A percentile compares a stretch with the other conserved stretches of the same genome.
phyloP scores from a whole-genome alignment of 2,329 filamentous ascomycete species.

The Fusarium sublunatum region DNA sequence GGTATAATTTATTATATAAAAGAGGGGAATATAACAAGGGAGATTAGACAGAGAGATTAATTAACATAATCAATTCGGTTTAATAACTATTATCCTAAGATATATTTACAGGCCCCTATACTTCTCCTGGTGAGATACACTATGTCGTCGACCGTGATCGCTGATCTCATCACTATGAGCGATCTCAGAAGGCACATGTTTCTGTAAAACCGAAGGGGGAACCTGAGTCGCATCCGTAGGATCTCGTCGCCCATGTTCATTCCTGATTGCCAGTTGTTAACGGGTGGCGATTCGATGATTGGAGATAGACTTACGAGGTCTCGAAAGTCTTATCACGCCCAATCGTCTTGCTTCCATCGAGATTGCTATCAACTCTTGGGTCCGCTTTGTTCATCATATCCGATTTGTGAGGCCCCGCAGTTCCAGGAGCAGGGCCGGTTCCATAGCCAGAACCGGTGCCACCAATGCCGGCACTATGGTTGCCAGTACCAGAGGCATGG shows the following conservation, averaged over 20 bases:
- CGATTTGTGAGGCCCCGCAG: conserved; percentile 60
- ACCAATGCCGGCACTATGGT: too few relatives aligned
- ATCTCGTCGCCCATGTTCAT: conserved; percentile 54
- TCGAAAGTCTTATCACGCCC: conserved; percentile 64
- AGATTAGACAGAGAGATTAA: too few relatives aligned
- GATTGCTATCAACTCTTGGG: conserved; percentile 65
- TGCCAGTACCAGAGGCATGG: conserved; percentile 20
- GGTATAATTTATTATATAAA: too few relatives aligned
- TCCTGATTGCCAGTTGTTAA: too few relatives aligned
- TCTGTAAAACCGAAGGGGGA: conserved; percentile 63
- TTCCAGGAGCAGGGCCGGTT: conserved; percentile 47
- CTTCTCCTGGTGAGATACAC: conserved; percentile 60
- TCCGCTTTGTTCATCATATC: conserved; percentile 63
- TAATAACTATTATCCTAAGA: too few relatives aligned
- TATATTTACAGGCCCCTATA: conserved; percentile 61
- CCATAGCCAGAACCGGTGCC: conserved; percentile 51
- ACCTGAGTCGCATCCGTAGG: conserved; percentile 68
- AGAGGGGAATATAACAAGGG: too few relatives aligned
- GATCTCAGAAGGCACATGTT: conserved; percentile 59
- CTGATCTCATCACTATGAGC: conserved; percentile 58
- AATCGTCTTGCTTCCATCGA: conserved; percentile 57
- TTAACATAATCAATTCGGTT: too few relatives aligned
- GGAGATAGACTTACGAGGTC: too few relatives aligned
- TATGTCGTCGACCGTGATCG: conserved; percentile 60
- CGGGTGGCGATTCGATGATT: too few relatives aligned